phyloP scores from a whole-genome alignment of 495 filamentous ascomycete species.

The Sphaerosporella brunnea region DNA sequence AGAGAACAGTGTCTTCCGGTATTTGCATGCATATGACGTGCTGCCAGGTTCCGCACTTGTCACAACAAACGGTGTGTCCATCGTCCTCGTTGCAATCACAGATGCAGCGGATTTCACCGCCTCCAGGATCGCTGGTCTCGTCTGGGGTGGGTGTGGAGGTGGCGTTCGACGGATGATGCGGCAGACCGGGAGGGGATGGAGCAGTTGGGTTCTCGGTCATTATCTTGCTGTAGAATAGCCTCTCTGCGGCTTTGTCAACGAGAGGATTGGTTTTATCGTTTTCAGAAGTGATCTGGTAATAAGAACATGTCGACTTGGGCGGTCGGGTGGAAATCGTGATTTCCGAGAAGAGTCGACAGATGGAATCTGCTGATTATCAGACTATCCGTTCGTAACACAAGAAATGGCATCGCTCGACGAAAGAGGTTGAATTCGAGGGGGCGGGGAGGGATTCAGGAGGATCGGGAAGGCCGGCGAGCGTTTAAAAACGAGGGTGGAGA shows the following conservation, averaged over 20 bases:
- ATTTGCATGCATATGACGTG: conserved; percentile 93
- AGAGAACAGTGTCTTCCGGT: conserved; percentile 47
- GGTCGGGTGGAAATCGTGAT: conserved; percentile 8
- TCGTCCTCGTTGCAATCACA: conserved; percentile 86
- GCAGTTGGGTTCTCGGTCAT: conserved; percentile 27
- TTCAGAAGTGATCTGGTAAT: conserved; percentile 25
- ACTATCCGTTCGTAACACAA: conserved; percentile 3
- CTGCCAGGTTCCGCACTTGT: conserved; percentile 92
- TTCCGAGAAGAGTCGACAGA: neutral
- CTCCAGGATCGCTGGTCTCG: conserved; percentile 16
- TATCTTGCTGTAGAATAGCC: conserved; percentile 27
- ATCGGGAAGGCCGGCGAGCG: conserved; percentile 1
- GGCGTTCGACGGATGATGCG: conserved; percentile 19
- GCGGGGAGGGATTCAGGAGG: conserved; percentile 1
- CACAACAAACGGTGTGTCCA: conserved; percentile 92
- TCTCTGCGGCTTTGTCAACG: conserved; percentile 26
- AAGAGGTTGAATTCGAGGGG: neutral
- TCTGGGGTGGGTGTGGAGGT: conserved; percentile 19
- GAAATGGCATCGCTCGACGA: conserved; percentile 1
- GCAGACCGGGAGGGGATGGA: conserved; percentile 23
- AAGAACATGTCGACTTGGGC: conserved; percentile 26
- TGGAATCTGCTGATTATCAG: conserved; percentile 8
- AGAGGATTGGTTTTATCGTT: conserved; percentile 25
- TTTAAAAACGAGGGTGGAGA: neutral
- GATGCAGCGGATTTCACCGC: conserved; percentile 70